Evolutionary conservation across 202 grass and related monocot genomes (phyloP).

Genomic region (Elaeis oleifera): DNA sequence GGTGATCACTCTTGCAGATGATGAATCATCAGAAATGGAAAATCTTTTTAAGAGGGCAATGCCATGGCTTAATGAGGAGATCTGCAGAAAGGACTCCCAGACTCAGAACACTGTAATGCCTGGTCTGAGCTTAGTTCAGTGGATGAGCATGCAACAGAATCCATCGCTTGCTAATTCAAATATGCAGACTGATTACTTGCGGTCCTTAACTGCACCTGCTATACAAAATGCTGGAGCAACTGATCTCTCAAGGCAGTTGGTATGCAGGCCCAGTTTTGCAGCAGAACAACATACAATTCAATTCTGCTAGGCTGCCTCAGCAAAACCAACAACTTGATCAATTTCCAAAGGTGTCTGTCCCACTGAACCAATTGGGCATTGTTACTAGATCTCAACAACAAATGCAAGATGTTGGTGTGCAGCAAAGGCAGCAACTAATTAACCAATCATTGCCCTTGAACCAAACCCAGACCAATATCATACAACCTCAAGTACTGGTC

Average conservation of each 20-base stretch:
- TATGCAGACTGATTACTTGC: constrained; percentile 64
- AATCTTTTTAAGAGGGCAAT: constrained; percentile 87
- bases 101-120: constrained; percentile 71
- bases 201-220: constrained; percentile 51
- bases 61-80: constrained; percentile 97
- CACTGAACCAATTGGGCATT: constrained; percentile 42
- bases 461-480: constrained; percentile 56
- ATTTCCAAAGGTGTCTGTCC: constrained; percentile 37
- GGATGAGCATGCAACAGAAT: constrained; percentile 98
- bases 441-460: constrained; percentile 53
- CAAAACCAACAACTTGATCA: constrained; percentile 60
- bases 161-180: constrained; percentile 41
- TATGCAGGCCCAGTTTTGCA: constrained; percentile 76
- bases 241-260: constrained; percentile 73
- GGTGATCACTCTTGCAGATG: constrained; percentile 43
- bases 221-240: constrained; percentile 71
- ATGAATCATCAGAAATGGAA: constrained; percentile 85
- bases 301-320: constrained; percentile 52
- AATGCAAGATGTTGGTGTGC: constrained; percentile 14
- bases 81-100: constrained; percentile 79
- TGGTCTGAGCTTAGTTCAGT: constrained; percentile 86
- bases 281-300: constrained; percentile 69
- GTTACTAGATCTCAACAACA: constrained; percentile 58
- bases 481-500: constrained; percentile 56
- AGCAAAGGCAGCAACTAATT: constrained; percentile 48